Percentiles rank a stretch among this genome's conserved stretches.
Conservation (phyloP, 441 rosid genomes). For the Croton laevigatus region DNA sequence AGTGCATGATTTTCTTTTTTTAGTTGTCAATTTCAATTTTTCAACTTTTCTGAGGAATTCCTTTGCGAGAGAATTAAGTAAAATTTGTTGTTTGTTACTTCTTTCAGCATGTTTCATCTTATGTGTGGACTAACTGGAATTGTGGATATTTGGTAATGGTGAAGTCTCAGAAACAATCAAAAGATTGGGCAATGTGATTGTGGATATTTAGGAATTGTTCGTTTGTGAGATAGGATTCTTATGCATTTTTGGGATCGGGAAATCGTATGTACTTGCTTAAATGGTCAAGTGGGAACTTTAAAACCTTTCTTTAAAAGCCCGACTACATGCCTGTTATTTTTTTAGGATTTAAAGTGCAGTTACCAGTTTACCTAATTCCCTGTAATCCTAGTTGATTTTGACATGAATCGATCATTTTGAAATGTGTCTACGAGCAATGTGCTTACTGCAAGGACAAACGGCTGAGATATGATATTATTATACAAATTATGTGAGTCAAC, state of each 20-base stretch:
- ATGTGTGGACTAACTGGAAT: background rate
- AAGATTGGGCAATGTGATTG: background rate
- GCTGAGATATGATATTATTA: background rate
- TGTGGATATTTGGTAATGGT: constrained; percentile 2
- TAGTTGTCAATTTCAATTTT: background rate
- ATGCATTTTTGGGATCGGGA: background rate
- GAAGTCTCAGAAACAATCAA: background rate
- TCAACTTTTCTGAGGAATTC: background rate
- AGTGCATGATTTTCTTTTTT: background rate
- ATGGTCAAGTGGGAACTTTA: background rate
- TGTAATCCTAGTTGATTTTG: too few species aligned
- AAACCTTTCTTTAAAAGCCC: too few species aligned
- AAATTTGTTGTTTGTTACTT: background rate
- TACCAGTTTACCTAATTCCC: too few species aligned
- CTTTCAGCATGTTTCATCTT: background rate
- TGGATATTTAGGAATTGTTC: background rate
- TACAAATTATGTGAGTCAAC: background rate
- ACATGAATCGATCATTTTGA: background rate
- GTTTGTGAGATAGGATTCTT: background rate
- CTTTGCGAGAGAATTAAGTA: background rate
- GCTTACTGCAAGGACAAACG: background rate
- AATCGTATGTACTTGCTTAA: background rate
- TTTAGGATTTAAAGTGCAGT: too few species aligned
- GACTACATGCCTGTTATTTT: background rate
- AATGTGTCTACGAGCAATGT: background rate